Percentiles rank a stretch among this genome's conserved stretches.
phyloP scores from a whole-genome alignment of 768 basidiomycete species.

The Rhizopogon vinicolor region DNA sequence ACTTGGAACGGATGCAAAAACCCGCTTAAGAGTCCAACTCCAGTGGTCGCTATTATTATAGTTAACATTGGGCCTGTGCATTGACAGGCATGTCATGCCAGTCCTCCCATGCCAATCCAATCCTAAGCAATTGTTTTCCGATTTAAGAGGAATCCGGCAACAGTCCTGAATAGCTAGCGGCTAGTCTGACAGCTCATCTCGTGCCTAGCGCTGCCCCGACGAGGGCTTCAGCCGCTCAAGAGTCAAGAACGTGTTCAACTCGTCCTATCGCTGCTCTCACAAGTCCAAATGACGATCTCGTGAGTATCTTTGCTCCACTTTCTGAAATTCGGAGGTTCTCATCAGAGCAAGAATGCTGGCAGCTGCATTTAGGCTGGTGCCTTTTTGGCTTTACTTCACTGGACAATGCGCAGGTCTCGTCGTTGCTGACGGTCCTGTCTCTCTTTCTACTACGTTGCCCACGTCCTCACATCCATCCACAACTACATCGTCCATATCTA shows the following conservation, averaged over 20 bases:
- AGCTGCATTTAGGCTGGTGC: background rate
- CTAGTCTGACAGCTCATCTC: too few relatives aligned
- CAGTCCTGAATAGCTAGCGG: background rate
- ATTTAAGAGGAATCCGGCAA: background rate
- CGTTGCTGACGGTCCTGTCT: slow-evolving; percentile 6
- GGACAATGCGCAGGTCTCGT: background rate
- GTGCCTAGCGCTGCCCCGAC: background rate
- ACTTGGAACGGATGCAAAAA: too few relatives aligned
- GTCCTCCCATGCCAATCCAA: background rate
- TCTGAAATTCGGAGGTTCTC: background rate
- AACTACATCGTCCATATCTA: slow-evolving; percentile 1
- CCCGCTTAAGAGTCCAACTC: too few relatives aligned
- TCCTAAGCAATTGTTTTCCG: background rate
- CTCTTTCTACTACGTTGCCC: background rate
- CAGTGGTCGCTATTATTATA: too few relatives aligned
- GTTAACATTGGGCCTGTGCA: too few relatives aligned
- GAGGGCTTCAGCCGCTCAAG: background rate
- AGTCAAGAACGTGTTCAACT: background rate
- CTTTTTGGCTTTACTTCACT: background rate
- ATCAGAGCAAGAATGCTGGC: background rate
- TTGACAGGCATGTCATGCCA: too few relatives aligned
- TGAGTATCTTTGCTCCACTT: background rate
- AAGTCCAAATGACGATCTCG: background rate
- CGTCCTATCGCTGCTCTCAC: background rate
- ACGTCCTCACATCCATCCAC: slow-evolving; percentile 1